Evolutionary conservation across 179 eudicot genomes (phyloP).

Genomic region (Beta macrorhiza): DNA sequence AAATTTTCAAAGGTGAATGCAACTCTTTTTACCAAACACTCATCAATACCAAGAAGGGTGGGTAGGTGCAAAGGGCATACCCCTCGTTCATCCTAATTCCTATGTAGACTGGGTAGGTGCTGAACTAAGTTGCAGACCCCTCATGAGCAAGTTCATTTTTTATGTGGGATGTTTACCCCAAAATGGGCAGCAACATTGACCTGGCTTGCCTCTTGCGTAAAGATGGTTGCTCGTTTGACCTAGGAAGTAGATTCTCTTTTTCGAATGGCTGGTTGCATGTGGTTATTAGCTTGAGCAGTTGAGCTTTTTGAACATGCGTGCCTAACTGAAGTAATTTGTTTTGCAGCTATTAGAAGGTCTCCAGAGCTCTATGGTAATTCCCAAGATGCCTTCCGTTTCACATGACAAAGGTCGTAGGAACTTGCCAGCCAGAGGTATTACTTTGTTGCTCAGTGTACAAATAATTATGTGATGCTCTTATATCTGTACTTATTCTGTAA

Average conservation of each 20-base stretch:
- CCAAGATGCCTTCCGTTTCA: slow-evolving; percentile 69
- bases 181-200: not conserved
- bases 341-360: slow-evolving; percentile 90
- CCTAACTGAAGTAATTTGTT: slow-evolving; percentile 13
- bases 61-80: not conserved
- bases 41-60: not conserved
- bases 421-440: slow-evolving; percentile 46
- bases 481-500: not conserved
- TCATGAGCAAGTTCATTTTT: not conserved
- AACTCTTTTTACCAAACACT: not conserved
- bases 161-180: not conserved
- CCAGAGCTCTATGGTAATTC: slow-evolving; percentile 72
- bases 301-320: not conserved
- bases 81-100: not conserved
- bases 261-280: not conserved
- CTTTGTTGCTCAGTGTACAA: not conserved
- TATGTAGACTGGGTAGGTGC: not conserved
- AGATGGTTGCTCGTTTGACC: not conserved
- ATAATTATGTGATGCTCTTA: not conserved
- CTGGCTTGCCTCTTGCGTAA: not conserved
- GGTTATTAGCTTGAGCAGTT: not conserved
- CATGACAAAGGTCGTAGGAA: slow-evolving; percentile 64
- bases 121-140: not conserved
- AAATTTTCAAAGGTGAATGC: not conserved
- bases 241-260: not conserved